Percentiles rank a stretch among this genome's conserved stretches.
phyloP scores from a whole-genome alignment of 306 rosid genomes.

The Dalbergia oliveri region DNA sequence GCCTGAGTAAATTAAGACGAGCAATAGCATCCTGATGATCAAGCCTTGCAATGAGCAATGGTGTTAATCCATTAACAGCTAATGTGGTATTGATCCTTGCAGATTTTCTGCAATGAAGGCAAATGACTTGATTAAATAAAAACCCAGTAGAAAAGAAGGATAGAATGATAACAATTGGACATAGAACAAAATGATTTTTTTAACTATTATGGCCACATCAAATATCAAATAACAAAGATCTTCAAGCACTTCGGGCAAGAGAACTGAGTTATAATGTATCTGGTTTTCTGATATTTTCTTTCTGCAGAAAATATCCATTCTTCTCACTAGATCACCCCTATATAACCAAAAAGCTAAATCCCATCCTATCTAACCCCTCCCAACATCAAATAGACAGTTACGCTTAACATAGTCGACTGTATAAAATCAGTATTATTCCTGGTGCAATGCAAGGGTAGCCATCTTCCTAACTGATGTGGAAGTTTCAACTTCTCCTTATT shows the following conservation, averaged over 20 bases:
- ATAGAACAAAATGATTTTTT: slow-evolving; percentile 6
- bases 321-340: background rate
- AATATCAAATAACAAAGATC: slow-evolving; percentile 15
- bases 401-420: background rate
- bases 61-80: slow-evolving; percentile 95
- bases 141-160: slow-evolving; percentile 27
- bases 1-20: slow-evolving; percentile 96
- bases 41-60: slow-evolving; percentile 91
- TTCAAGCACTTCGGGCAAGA: slow-evolving; percentile 5
- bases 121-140: slow-evolving; percentile 14
- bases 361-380: slow-evolving; percentile 16
- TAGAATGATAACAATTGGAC: background rate
- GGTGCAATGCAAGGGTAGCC: background rate
- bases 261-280: background rate
- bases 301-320: background rate
- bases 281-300: background rate
- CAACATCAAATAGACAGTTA: background rate
- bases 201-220: background rate
- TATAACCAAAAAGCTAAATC: slow-evolving; percentile 16
- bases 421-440: background rate
- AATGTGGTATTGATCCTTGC: slow-evolving; percentile 92
- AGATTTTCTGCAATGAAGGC: slow-evolving; percentile 80
- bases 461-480: background rate
- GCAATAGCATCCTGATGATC: slow-evolving; percentile 99
- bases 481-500: background rate